Evolutionary conservation across 192 early-diverging fungal genomes (phyloP).

Genomic region (Lobosporangium transversale): DNA sequence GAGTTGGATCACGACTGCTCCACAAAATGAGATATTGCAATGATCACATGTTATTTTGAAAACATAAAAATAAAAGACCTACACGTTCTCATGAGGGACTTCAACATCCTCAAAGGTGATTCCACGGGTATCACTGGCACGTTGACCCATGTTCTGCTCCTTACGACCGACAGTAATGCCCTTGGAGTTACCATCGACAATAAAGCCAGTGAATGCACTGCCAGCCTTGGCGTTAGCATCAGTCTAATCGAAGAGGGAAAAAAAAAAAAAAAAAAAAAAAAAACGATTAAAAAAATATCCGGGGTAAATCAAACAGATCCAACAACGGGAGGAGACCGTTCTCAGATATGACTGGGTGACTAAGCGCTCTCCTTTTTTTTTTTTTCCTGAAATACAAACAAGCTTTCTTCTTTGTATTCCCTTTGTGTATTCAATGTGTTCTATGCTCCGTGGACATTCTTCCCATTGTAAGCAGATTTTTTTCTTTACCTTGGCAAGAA

Average conservation of each 20-base stretch:
- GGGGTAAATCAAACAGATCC: background rate
- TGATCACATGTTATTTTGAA: conserved; percentile 25
- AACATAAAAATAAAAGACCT: conserved; percentile 10
- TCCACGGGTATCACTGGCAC: conserved; percentile 91
- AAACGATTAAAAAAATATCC: conserved; percentile 16
- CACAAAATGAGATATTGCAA: background rate
- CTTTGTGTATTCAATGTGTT: background rate
- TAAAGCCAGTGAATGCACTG: conserved; percentile 95
- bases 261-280: conserved; percentile 6
- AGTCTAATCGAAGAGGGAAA: conserved; percentile 52
- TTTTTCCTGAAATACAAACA: conserved; percentile 4
- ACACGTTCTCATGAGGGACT: conserved; percentile 81
- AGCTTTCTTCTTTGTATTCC: background rate
- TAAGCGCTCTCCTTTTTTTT: background rate
- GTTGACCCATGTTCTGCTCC: conserved; percentile 98
- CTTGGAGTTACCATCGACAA: conserved; percentile 89
- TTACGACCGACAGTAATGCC: conserved; percentile 94
- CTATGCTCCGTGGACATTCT: background rate
- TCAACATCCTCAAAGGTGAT: conserved; percentile 88
- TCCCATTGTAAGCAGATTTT: conserved; percentile 1
- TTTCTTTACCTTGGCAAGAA: conserved; percentile 78
- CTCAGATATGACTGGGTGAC: conserved; percentile 41
- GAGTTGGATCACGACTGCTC: background rate
- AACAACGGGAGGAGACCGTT: conserved; percentile 9
- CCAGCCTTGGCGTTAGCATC: conserved; percentile 81